Base-by-base conservation (phyloP, 306 rosid genomes). In the Spatholobus suberectus region DNA sequence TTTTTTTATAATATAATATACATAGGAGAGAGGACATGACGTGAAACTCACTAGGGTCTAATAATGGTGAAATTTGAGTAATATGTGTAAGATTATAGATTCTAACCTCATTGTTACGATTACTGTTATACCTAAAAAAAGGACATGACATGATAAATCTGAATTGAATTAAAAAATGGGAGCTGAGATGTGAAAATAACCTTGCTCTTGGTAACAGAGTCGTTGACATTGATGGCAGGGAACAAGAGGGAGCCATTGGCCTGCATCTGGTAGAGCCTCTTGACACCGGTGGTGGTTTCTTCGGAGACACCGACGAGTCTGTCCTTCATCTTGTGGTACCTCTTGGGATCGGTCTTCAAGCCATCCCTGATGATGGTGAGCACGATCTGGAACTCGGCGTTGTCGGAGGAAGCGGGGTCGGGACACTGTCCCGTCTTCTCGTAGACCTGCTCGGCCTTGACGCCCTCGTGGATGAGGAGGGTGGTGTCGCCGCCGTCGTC, bases 171-270 rank as follows among this genome's bases (percentile, higher is more conserved):
- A n/a, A n/a, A n/a, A n/a, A n/a, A n/a, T n/a, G n/a, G n/a, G n/a
- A n/a, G n/a, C n/a, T n/a, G n/a, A n/a, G n/a, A n/a, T n/a, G n/a
- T n/a, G n/a, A n/a, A n/a, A n/a, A n/a, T n/a, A n/a, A n/a, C 98
- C 99, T 96, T 96, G 96, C 99, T 96, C 91, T 96, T 96, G 78
- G 99, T 96, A 37, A 96, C 99, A 38, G 97, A 92, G 85, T 96
- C 99, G 34, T 96, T 96, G 57, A 96, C 99, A 70, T 96, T 96
- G 63, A 96, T 96, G 46, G 99, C 99, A 6, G 99, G 94, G 88
- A 96, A 96, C 88, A 96, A 72, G 76, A 96, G 78, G 0, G 93
- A 18, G 5, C 97, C 97, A 75, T 80, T 92, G 20, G 77, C 84
- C 83, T 96, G 94, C 99, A 94, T 96, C 91, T 96, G 99, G 69